Base-by-base conservation (phyloP, 202 grass and related monocot genomes). In the Musa balbisiana region DNA sequence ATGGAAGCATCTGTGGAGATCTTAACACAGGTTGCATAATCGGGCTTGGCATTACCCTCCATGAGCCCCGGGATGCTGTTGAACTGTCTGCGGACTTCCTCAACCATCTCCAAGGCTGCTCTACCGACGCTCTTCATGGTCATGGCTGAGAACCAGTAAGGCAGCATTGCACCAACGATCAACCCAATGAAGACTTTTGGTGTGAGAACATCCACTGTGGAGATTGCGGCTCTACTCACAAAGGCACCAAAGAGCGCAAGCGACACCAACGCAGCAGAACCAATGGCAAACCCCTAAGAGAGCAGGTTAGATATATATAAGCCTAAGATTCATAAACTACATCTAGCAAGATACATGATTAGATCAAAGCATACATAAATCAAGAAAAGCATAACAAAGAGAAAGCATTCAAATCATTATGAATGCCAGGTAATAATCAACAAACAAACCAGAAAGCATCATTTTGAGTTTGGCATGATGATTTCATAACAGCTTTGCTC, bases 61-160 rank as follows among this genome's bases (percentile, higher is more conserved):
- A 74, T 74, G 5, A 74, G 72, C 2, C 72, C 72, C 33, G 72
- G 72, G 33, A 74, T 74, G 54, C 1, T 74, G 54, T 74, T 74
- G 55, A 74, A 74, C 72, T 74, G 72, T n/a, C 72, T 25, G 23
- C 72, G 72, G 55, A 74, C 72, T 59, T 74, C 72, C 72, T 74
- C 72, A 2, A 74, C 72, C 72, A 74, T 74, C 72, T 74, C 55
- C 54, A 74, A 8, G 27, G 72, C 72, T 74, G 72, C 72, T n/a
- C 72, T 74, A 58, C 72, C 72, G 11, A 74, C 72, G 12, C 72
- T 74, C 72, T 74, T 74, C 72, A 74, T 74, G 72, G 72, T 74
- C 72, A 74, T 74, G 72, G 72, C 72, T 5, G 72, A 74, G 72
- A 74, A 74, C 72, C 72, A 74, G 26, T 75, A 75, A 49, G 73